Conservation (phyloP, 768 basidiomycete species). For the Russula dissimulans region DNA sequence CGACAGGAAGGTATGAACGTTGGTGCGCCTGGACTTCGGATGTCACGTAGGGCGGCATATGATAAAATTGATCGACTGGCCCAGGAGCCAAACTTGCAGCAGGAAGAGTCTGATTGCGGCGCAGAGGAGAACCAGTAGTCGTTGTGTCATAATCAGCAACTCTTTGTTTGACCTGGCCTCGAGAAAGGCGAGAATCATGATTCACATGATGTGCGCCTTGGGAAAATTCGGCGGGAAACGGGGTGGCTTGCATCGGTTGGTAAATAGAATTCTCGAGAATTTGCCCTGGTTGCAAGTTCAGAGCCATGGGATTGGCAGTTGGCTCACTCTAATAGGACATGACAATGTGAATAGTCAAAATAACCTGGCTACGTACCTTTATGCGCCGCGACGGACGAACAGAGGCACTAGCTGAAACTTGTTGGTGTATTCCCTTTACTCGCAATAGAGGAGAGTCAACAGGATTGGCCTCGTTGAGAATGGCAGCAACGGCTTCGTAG, state of each 20-base stretch:
- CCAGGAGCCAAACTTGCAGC: not conserved
- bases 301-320: conserved; percentile 19
- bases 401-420: not conserved
- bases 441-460: conserved; percentile 10
- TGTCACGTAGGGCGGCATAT: not conserved
- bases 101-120: conserved; percentile 14
- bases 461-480: conserved; percentile 11
- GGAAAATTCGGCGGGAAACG: conserved; percentile 9
- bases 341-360: not conserved
- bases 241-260: conserved; percentile 11
- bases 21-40: not conserved
- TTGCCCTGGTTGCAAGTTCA: conserved; percentile 27
- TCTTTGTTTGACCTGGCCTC: not conserved
- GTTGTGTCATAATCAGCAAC: not conserved
- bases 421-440: conserved; percentile 5
- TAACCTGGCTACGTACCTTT: conserved; percentile 2
- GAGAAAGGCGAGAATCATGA: conserved; percentile 2
- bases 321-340: conserved; percentile 5
- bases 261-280: conserved; percentile 23
- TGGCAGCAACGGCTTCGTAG: conserved; percentile 50
- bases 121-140: not conserved
- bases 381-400: not conserved
- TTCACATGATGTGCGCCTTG: conserved; percentile 4
- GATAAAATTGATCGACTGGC: conserved; percentile 4
- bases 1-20: not conserved